Base-by-base conservation (phyloP, 352 stramenopile genomes). In the Pseudoperonospora humuli region DNA sequence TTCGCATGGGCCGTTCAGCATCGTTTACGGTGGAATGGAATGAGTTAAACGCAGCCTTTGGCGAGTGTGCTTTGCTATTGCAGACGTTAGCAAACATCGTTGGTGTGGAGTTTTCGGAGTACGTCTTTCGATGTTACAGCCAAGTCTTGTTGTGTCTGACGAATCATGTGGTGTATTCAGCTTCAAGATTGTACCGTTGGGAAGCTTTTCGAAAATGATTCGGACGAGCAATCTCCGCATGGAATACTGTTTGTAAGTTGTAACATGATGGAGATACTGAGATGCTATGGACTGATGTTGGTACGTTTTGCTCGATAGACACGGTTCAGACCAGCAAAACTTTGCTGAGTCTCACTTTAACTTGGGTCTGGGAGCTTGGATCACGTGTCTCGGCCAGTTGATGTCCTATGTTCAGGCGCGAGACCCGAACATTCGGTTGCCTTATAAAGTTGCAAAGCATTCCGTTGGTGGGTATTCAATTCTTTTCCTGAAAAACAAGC, bases 271-370 rank as follows among this genome's bases (percentile, higher is more conserved):
- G n/a, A 41, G 40, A 39, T 25, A 45, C 7, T 29, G 24, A 7
- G 26, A 17, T n/a, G 39, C 15, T 5, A 3, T 41, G n/a, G 14
- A 29, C 26, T 65, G 28, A 52, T 52, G 27, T 23, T 49, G 24
- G 44, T 39, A 50, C 21, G 66, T 46, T 60, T 40, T 64, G 54
- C 40, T 39, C 17, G 58, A 20, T 54, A 92, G 79, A 34, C 78
- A 93, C 46, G 82, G 82, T 9, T 87, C 76, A 10, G 82, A 91
- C 39, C 71, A 85, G 18, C 76, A 90, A 57, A 86, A 84, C 38
- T 94, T 92, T 18, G 64, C 67, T 6, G 83, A 92, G 38, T 90
- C 77, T 46, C 75, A 83, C 38, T 90, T 93, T 57, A 94, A 94
- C 37, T 67, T 92, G 20, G 83, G 80, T 10, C 56, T 94, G 6